phyloP scores from a whole-genome alignment of 768 basidiomycete genomes.

The Hortiboletus campestris region DNA sequence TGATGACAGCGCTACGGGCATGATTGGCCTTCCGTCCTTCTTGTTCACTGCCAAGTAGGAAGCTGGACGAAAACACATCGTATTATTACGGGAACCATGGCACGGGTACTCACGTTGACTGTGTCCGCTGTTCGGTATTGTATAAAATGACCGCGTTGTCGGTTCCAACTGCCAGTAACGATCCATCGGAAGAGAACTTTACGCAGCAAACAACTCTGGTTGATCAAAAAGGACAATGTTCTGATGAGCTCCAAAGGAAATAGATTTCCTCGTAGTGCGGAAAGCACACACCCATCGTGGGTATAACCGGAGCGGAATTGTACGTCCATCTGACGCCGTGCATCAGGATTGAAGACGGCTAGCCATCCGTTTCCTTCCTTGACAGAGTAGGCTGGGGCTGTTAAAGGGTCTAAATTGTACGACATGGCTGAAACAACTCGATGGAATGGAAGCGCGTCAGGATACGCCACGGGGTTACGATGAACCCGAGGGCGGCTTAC shows the following conservation, averaged over 20 bases:
- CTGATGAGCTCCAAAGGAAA: constrained; percentile 11
- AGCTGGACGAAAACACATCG: constrained; percentile 14
- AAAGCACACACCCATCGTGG: constrained; percentile 69
- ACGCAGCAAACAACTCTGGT: constrained; percentile 32
- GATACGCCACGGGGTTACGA: not conserved
- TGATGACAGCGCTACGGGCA: constrained; percentile 33
- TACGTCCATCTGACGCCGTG: constrained; percentile 49
- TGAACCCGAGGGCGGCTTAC: constrained; percentile 1
- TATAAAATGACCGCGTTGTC: constrained; percentile 33
- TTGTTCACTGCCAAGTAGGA: constrained; percentile 27
- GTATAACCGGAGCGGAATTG: constrained; percentile 66
- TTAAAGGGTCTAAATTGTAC: constrained; percentile 26
- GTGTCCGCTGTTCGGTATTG: constrained; percentile 24
- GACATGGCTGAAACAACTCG: constrained; percentile 19
- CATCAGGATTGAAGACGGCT: constrained; percentile 51
- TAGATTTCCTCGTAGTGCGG: constrained; percentile 10
- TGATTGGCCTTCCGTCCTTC: constrained; percentile 24
- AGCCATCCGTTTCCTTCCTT: constrained; percentile 55
- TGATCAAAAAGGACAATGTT: not conserved
- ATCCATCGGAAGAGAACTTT: constrained; percentile 32
- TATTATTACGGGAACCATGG: not conserved
- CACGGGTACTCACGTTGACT: constrained; percentile 24
- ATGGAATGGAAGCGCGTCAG: constrained; percentile 9
- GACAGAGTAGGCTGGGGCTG: constrained; percentile 29
- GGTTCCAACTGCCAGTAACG: constrained; percentile 32